Conservation (phyloP, 1,284 basidiomycete species). For the Crucibulum cyathiforme region DNA sequence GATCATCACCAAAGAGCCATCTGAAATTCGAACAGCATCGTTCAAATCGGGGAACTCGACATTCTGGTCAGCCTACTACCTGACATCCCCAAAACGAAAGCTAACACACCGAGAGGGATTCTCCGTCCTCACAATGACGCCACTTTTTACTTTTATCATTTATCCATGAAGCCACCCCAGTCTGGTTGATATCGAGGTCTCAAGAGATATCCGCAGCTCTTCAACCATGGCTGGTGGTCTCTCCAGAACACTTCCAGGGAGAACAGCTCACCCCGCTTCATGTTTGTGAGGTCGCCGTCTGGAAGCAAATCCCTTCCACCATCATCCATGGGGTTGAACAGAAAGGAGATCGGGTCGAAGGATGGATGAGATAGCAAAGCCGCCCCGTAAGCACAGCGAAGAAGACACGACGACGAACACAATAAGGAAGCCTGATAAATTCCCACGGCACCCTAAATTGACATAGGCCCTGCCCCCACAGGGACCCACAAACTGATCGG, state of each 20-base stretch:
- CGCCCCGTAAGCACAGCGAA: too few relatives aligned
- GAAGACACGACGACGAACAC: too few relatives aligned
- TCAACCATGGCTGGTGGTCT: constrained; percentile 18
- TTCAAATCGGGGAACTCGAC: constrained; percentile 10
- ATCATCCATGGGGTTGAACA: too few relatives aligned
- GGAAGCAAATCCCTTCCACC: too few relatives aligned
- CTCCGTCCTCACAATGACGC: constrained; percentile 18
- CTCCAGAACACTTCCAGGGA: constrained; percentile 23
- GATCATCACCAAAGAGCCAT: neutral
- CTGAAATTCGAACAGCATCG: neutral
- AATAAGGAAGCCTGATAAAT: too few relatives aligned
- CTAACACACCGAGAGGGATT: constrained; percentile 4
- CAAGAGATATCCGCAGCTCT: constrained; percentile 18
- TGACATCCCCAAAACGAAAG: neutral
- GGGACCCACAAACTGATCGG: too few relatives aligned
- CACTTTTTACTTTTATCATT: constrained; percentile 7
- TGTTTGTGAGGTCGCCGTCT: neutral
- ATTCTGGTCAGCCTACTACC: neutral
- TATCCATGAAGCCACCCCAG: constrained; percentile 31
- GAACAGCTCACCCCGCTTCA: neutral
- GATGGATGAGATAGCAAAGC: too few relatives aligned
- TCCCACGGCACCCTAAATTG: too few relatives aligned
- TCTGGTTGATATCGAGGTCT: constrained; percentile 25
- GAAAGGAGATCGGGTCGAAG: too few relatives aligned
- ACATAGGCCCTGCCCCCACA: too few relatives aligned